These are phyloP conservation scores for Lasiosphaeriaceae sp. DNA, from an alignment of 495 filamentous ascomycete genomes.

Conservation along the genomic window DNA sequence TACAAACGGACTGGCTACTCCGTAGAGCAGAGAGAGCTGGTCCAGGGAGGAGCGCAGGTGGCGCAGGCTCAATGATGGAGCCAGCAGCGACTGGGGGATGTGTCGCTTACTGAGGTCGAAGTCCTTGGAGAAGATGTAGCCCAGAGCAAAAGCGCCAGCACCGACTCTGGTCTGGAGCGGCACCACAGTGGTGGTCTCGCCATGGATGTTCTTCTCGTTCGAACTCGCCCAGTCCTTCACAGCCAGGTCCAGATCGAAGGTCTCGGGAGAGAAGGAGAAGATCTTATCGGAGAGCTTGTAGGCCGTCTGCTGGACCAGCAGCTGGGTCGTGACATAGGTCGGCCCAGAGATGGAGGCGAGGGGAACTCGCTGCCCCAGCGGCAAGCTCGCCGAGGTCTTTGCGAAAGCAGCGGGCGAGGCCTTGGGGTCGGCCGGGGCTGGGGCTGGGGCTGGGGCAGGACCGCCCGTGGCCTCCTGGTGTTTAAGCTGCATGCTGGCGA, in stretches of 20 bases:
- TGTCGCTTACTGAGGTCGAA: constrained; percentile 88
- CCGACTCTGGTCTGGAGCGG: constrained; percentile 83
- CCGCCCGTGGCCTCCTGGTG: constrained; percentile 21
- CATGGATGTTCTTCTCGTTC: constrained; percentile 71
- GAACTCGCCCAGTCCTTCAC: constrained; percentile 67
- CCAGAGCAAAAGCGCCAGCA: constrained; percentile 86
- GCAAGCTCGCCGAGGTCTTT: constrained; percentile 52
- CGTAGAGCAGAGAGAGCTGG: constrained; percentile 84
- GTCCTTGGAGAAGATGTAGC: constrained; percentile 95
- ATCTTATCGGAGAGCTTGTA: constrained; percentile 92
- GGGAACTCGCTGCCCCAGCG: constrained; percentile 56
- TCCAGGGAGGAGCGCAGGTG: constrained; percentile 81
- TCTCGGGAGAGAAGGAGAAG: constrained; percentile 92
- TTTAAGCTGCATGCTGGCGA: constrained; percentile 23
- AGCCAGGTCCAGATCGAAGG: constrained; percentile 82
- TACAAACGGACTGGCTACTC: constrained; percentile 84
- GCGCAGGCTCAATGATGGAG: constrained; percentile 74
- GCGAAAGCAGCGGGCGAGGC: constrained; percentile 25
- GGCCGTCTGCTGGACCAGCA: constrained; percentile 90
- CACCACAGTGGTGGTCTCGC: constrained; percentile 71
- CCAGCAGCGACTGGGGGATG: constrained; percentile 84
- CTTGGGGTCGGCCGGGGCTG: constrained; percentile 3
- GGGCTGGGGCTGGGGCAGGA: constrained; percentile 4
- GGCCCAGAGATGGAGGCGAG: constrained; percentile 74
- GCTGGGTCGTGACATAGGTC: constrained; percentile 86